Evolutionary conservation across 2,329 filamentous ascomycete species (phyloP).

Genomic region (Ophiocordyceps australis): DNA sequence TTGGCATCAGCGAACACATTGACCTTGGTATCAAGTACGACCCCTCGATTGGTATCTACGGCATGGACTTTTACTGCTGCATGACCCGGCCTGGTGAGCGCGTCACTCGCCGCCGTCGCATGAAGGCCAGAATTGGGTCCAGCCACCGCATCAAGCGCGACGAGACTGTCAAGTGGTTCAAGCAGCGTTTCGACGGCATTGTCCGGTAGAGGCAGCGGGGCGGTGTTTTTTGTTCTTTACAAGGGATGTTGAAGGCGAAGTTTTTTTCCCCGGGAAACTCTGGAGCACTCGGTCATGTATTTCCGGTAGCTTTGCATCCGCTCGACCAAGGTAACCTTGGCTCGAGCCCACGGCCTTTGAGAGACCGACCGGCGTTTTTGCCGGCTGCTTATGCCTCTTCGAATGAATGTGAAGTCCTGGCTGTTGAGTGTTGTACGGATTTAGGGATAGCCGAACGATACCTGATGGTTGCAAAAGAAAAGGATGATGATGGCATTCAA

Average conservation of each 20-base stretch:
- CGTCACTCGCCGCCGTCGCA: constrained; percentile 85
- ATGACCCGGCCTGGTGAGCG: constrained; percentile 99
- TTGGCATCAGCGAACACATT: constrained; percentile 99
- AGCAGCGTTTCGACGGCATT: constrained; percentile 86
- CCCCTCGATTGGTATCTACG: constrained; percentile 94
- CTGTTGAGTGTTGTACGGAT: no score
- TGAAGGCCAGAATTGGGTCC: constrained; percentile 70
- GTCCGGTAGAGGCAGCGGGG: constrained; percentile 59
- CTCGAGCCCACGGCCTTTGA: constrained; percentile 52
- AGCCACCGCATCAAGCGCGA: constrained; percentile 84
- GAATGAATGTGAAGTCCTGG: constrained; percentile 15
- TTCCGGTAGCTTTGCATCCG: constrained; percentile 25
- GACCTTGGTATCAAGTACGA: constrained; percentile 99
- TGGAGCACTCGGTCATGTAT: constrained; percentile 18
- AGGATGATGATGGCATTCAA: no score
- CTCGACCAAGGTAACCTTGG: constrained; percentile 35
- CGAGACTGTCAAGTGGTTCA: constrained; percentile 97
- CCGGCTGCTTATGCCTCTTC: constrained; percentile 35
- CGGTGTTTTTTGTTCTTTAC: constrained; percentile 19
- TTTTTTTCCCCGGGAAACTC: constrained; percentile 14
- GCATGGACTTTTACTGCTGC: constrained; percentile 99
- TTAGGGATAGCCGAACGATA: no score
- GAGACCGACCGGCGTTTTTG: constrained; percentile 53
- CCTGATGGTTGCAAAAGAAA: no score
- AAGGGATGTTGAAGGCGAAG: constrained; percentile 19